A percentile compares a stretch with the other conserved stretches of the same genome.
Conservation (phyloP, 1,139 yeast genomes). For the Yamadazyma friedrichii region DNA sequence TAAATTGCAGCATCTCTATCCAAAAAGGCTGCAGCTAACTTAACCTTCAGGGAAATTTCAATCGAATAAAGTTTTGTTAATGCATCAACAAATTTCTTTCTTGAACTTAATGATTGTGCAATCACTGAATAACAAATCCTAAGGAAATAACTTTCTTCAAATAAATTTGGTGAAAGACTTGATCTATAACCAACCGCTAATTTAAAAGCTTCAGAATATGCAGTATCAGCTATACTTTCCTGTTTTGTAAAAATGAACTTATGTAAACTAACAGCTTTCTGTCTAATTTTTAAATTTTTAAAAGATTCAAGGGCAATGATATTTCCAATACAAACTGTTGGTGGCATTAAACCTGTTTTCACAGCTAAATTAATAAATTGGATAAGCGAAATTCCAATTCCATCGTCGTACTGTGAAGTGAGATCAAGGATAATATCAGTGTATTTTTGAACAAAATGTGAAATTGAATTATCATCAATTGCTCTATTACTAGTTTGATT, state of each 20-base stretch:
- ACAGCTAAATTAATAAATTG: conserved; percentile 55
- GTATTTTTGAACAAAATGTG: conserved; percentile 68
- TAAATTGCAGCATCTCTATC: conserved; percentile 31
- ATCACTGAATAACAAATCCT: conserved; percentile 42
- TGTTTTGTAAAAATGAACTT: conserved; percentile 58
- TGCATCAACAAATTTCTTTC: conserved; percentile 43
- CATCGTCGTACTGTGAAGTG: conserved; percentile 46
- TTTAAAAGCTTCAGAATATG: conserved; percentile 64
- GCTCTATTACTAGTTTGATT: conserved; percentile 49
- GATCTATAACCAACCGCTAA: conserved; percentile 49
- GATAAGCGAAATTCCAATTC: conserved; percentile 47
- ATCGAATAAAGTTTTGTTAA: conserved; percentile 24
- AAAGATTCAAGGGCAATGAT: conserved; percentile 70
- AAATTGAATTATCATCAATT: conserved; percentile 67
- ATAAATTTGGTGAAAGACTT: conserved; percentile 21
- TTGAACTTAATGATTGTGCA: conserved; percentile 39
- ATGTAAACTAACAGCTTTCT: conserved; percentile 54
- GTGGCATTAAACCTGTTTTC: conserved; percentile 70
- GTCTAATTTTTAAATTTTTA: conserved; percentile 37
- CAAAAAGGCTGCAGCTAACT: conserved; percentile 13
- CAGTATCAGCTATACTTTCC: conserved; percentile 66
- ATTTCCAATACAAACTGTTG: conserved; percentile 65
- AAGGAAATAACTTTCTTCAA: conserved; percentile 21
- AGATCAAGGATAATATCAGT: conserved; percentile 45
- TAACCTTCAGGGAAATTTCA: conserved; percentile 11